Evolutionary conservation across 768 basidiomycete species (phyloP), one percentile per base, ranked within the genome.

Genomic region (Galerina marginata): DNA sequence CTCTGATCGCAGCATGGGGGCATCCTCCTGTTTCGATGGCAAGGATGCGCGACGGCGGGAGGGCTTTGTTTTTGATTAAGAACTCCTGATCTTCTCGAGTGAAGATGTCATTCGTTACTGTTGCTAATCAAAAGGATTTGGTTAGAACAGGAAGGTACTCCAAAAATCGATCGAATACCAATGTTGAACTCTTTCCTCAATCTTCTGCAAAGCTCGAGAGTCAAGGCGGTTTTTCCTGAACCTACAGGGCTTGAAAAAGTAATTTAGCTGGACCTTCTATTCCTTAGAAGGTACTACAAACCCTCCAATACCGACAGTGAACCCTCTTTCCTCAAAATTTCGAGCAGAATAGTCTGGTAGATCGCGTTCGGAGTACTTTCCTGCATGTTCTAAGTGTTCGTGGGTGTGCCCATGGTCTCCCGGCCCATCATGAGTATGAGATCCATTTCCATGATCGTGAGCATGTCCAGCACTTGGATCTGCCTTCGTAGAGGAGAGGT

Each of bases 81-180:
- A 99, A 99, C 69, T 99, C 96, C 73, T 97, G 95, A 70, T 99
- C 96, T 73, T 99, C 96, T 20, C 91, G 84, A 38, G 96, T 99
- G 77, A 99, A 99, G 72, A 99, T 99, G 75, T 99, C 96, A 75
- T 99, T 99, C n/a, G 96, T 99, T 12, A 96, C 94, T 2, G 94
- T 95, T 37, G 93, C 96, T 75, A 23, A 16, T 11, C 14, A 42
- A 16, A 26, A 6, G 11, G 2, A 26, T 33, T 36, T 36, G 29
- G 50, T 33, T 12, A 47, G 25, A 53, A 53, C 9, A 39, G 12
- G 6, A 6, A 14, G 2, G 4, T 25, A 38, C 9, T n/a, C 37
- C 48, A 5, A 3, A 15, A 47, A 39, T 15, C 11, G 2, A n/a
- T 9, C 9, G 23, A 7, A 60, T 60, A 94, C 96, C 96, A 49